phyloP scores from a whole-genome alignment of 108 stramenopile genomes.

The Cyclotella distinguenda region DNA sequence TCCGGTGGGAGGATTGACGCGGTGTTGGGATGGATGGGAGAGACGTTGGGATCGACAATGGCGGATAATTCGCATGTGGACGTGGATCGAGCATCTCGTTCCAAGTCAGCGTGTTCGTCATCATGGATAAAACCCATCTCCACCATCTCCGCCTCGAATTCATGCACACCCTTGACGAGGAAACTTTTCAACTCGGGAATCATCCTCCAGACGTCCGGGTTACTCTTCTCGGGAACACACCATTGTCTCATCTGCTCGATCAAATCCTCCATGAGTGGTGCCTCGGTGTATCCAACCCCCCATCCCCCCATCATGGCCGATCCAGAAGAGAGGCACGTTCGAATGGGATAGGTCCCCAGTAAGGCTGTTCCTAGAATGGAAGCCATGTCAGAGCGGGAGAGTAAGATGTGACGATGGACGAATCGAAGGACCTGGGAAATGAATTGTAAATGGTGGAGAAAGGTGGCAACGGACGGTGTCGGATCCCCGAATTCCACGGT shows the following conservation, averaged over 20 bases:
- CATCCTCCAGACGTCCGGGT: conserved; percentile 34
- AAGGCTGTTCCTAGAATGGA: conserved; percentile 51
- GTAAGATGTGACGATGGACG: conserved; percentile 51
- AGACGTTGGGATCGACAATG: too few relatives aligned
- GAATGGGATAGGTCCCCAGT: conserved; percentile 54
- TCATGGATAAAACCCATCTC: conserved; percentile 30
- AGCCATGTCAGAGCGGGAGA: conserved; percentile 46
- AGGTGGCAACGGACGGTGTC: conserved; percentile 20
- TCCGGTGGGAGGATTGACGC: too few relatives aligned
- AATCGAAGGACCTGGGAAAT: conserved; percentile 50
- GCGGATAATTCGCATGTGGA: too few relatives aligned
- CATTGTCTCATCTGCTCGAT: conserved; percentile 50
- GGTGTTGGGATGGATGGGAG: conserved; percentile 13
- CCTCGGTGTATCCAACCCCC: conserved; percentile 40
- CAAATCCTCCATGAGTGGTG: conserved; percentile 51
- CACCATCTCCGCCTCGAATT: conserved; percentile 56
- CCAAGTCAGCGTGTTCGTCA: too few relatives aligned
- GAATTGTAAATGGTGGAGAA: conserved; percentile 43
- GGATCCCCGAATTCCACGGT: background rate
- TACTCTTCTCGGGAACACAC: conserved; percentile 50
- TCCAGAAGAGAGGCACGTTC: conserved; percentile 36
- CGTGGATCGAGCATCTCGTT: too few relatives aligned
- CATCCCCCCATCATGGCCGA: conserved; percentile 50
- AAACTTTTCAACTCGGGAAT: conserved; percentile 29
- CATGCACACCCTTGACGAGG: conserved; percentile 34